Conservation (phyloP, 306 rosid genomes). For the Vicia sativa region DNA sequence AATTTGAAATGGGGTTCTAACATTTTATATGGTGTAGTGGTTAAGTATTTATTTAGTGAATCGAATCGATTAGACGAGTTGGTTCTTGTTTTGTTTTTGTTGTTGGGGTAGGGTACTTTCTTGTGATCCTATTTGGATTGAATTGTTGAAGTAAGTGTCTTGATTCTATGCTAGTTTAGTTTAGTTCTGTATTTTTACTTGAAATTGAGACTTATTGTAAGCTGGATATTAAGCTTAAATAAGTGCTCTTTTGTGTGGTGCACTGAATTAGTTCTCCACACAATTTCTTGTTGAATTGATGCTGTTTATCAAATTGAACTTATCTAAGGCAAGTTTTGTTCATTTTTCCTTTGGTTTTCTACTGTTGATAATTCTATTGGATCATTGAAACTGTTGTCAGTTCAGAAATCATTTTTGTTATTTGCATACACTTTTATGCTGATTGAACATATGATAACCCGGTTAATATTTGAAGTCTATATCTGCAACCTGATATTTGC, state of each 20-base stretch:
- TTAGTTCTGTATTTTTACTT: constrained; percentile 8
- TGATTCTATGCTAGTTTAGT: constrained; percentile 33
- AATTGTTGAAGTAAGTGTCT: constrained; percentile 30
- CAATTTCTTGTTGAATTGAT: constrained; percentile 29
- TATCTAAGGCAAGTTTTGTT: constrained; percentile 16
- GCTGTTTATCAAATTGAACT: constrained; percentile 18
- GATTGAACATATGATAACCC: not conserved
- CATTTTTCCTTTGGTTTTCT: not conserved
- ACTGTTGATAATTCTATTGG: constrained; percentile 20
- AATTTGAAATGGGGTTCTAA: constrained; percentile 42
- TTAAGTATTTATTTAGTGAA: constrained; percentile 17
- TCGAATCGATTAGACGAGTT: constrained; percentile 7
- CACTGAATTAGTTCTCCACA: constrained; percentile 6
- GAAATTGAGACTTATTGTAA: constrained; percentile 31
- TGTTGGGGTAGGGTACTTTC: constrained; percentile 7
- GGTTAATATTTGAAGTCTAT: not conserved
- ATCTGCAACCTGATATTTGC: constrained; percentile 16
- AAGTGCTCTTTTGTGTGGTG: constrained; percentile 33
- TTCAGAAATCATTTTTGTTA: constrained; percentile 1
- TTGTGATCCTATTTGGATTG: constrained; percentile 23
- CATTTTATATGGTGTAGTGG: constrained; percentile 36
- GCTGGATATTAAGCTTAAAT: constrained; percentile 36
- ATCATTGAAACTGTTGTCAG: constrained; percentile 9
- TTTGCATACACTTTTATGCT: constrained; percentile 13
- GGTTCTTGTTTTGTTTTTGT: constrained; percentile 29